phyloP scores from a whole-genome alignment of 352 stramenopile genomes.

The Globisporangium emineosum region DNA sequence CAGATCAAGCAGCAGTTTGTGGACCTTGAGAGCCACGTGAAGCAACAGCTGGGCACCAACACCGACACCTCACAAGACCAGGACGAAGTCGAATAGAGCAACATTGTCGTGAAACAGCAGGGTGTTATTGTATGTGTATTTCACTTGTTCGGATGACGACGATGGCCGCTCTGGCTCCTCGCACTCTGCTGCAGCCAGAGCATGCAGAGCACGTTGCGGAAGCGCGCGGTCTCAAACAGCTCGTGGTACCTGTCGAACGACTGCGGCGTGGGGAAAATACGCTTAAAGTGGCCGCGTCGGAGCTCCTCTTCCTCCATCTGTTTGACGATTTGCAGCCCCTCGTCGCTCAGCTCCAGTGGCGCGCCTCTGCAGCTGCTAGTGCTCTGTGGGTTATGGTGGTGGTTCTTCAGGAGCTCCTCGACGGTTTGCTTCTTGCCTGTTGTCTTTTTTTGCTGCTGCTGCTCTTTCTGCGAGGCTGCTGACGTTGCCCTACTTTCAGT shows the following conservation, averaged over 20 bases:
- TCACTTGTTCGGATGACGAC: conserved; percentile 17
- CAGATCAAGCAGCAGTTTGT: conserved; percentile 46
- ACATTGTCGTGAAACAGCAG: neutral
- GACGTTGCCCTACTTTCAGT: too few species aligned
- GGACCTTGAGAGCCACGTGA: conserved; percentile 35
- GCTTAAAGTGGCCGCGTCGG: conserved; percentile 61
- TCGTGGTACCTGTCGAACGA: conserved; percentile 49
- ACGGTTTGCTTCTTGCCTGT: conserved; percentile 22
- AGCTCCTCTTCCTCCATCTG: conserved; percentile 64
- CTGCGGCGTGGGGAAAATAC: conserved; percentile 63
- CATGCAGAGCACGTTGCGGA: conserved; percentile 63
- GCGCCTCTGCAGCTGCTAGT: conserved; percentile 2
- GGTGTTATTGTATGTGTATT: neutral
- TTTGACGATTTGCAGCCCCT: conserved; percentile 51
- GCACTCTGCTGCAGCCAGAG: conserved; percentile 37
- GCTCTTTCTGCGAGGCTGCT: conserved; percentile 1
- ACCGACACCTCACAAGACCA: neutral
- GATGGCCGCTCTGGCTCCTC: conserved; percentile 15
- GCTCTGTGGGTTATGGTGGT: conserved; percentile 5
- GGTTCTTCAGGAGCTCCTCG: conserved; percentile 34
- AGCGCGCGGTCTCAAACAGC: conserved; percentile 53
- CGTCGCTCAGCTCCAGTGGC: conserved; percentile 44
- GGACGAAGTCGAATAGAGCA: conserved; percentile 11
- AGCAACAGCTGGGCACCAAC: conserved; percentile 14
- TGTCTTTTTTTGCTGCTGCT: neutral